Base-by-base conservation (phyloP, 306 rosid genomes). In the Ormosia emarginata region DNA sequence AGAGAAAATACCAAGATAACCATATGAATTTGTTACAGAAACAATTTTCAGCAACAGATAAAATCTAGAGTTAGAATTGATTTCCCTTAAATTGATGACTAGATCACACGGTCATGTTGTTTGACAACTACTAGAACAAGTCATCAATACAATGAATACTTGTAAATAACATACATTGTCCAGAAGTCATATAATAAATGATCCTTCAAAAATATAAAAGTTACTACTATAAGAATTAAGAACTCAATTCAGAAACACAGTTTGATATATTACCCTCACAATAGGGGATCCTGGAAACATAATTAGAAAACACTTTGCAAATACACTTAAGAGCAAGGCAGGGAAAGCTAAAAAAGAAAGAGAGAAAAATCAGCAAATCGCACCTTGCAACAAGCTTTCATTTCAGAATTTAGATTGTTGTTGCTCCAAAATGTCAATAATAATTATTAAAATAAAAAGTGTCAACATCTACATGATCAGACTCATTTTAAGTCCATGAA, bases 1-100 rank as follows among this genome's bases (percentile, higher is more conserved):
- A 81, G 34, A 66, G 36, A 69, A 79, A 67, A 73, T 40, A 85
- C 36, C 32, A 69, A 74, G 52, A 69, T 36, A 43, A 65, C 47
- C 29, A 78, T 36, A 82, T 52, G 86, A 78, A 62, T 24, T 43
- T 41, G 14, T 7, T 41, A n/a, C 37, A 44, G 29, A 82, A 79
- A 58, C 24, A n/a, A 67, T 7, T 37, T 59, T 33, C 36, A 49
- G 78, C 55, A 66, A 55, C 56, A 50, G 17, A 58, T 46, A 8
- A 39, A 72, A 73, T 55, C 32, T 1, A 36, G 52, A 66, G 15
- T 46, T 41, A 17, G 70, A 65, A 46, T 57, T 40, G 8, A 32
- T 55, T 57, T 79, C n/a, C 32, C 72, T 65, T 61, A 81, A 57
- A 64, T 12, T 10, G 17, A 53, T 40, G 15, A 49, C 13, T 52